Evolutionary conservation across 2,329 filamentous ascomycete genomes (phyloP).

Genomic region (Leptographium procerum): DNA sequence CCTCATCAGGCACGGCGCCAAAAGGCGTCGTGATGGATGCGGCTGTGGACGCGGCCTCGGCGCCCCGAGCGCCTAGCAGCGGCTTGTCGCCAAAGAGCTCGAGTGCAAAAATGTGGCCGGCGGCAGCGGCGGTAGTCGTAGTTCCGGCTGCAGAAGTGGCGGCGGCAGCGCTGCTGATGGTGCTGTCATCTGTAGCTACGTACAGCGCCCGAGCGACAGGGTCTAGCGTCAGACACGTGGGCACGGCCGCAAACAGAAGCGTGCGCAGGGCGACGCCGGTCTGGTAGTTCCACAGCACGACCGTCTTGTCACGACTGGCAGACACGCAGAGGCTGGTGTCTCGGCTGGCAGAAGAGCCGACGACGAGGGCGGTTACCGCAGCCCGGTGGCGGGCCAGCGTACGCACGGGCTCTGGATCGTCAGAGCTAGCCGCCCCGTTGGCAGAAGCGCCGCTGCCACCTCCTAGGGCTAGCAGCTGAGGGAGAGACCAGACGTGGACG

Average conservation of each 20-base stretch:
- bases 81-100: constrained; percentile 54
- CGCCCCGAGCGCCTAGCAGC: constrained; percentile 38
- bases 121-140: neutral
- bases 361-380: constrained; percentile 53
- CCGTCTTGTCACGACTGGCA: constrained; percentile 74
- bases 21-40: constrained; percentile 43
- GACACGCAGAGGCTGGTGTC: constrained; percentile 77
- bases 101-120: constrained; percentile 50
- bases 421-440: constrained; percentile 1
- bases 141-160: neutral
- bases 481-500: constrained; percentile 82
- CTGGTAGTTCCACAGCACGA: constrained; percentile 86
- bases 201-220: constrained; percentile 76
- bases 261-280: constrained; percentile 69
- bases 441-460: neutral
- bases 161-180: neutral
- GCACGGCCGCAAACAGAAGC: constrained; percentile 63
- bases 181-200: constrained; percentile 58
- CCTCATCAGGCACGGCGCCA: constrained; percentile 48
- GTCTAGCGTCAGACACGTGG: constrained; percentile 65
- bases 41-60: constrained; percentile 44
- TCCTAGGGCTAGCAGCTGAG: constrained; percentile 52
- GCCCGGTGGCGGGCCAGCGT: constrained; percentile 70
- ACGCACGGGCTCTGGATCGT: constrained; percentile 55
- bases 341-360: constrained; percentile 47